These are phyloP conservation scores for Aspergillus bridgeri DNA, from an alignment of 495 filamentous ascomycete genomes.

Conservation along the genomic window DNA sequence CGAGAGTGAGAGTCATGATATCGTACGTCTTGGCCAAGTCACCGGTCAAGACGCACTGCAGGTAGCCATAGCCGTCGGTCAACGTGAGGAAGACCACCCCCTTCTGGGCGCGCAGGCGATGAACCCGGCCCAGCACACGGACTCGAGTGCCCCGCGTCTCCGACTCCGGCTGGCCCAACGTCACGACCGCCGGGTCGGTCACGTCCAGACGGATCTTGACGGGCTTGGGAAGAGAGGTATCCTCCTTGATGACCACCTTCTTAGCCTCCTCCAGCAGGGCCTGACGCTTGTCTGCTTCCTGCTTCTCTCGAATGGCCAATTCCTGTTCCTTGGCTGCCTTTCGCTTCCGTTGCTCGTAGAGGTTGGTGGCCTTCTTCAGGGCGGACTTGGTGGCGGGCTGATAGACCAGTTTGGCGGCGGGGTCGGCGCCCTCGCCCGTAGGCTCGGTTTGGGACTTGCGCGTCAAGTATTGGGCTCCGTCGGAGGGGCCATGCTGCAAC, in stretches of 20 bases:
- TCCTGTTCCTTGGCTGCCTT: conserved; percentile 70
- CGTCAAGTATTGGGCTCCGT: conserved; percentile 60
- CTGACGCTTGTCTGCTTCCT: conserved; percentile 65
- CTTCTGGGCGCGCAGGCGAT: conserved; percentile 81
- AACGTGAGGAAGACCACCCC: conserved; percentile 84
- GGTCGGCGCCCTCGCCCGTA: conserved; percentile 52
- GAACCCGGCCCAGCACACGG: conserved; percentile 79
- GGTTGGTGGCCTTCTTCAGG: conserved; percentile 74
- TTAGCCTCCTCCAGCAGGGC: conserved; percentile 78
- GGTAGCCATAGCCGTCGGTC: conserved; percentile 80
- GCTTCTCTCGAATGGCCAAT: conserved; percentile 63
- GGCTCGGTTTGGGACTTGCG: conserved; percentile 66
- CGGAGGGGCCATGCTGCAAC: conserved; percentile 62
- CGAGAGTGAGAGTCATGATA: conserved; percentile 80
- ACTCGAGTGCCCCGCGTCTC: conserved; percentile 70
- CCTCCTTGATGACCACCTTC: conserved; percentile 79
- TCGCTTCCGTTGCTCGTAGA: conserved; percentile 70
- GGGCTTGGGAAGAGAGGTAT: conserved; percentile 73
- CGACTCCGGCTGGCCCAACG: conserved; percentile 52
- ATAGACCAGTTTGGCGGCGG: conserved; percentile 57
- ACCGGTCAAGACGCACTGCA: conserved; percentile 86
- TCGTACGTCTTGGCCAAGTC: conserved; percentile 89
- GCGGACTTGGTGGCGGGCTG: conserved; percentile 80
- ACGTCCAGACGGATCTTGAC: conserved; percentile 69
- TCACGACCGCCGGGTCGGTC: conserved; percentile 55